Base-by-base conservation (phyloP, 2,329 filamentous ascomycete genomes). In the Aureobasidium mangrovei region DNA sequence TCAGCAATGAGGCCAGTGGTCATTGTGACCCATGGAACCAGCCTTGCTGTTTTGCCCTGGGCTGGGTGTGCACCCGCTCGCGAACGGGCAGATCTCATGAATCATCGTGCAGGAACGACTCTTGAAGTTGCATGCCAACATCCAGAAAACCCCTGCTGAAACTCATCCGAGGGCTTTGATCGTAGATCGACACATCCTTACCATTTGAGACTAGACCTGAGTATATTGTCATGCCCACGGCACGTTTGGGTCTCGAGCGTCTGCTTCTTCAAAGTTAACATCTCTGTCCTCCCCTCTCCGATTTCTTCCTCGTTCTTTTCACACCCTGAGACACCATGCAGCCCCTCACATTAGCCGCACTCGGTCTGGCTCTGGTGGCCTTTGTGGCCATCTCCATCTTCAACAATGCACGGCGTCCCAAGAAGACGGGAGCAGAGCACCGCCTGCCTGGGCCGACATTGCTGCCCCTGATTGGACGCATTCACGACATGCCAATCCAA, bases 401-500 rank as follows among this genome's bases (percentile, higher is more conserved):
- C 48, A 66, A 68, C 51, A 65, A 67, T 51, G 40, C 61, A 62
- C 59, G 56, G 60, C 55, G 64, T 63, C 60, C 68, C 70, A 64
- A 70, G 55, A 61, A 63, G 54, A 64, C 63, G 56, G 56, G 61
- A n/a, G 64, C 59, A 24, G 64, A 66, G 48, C 62, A 64, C 45
- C 67, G 67, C 18, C 57, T 70, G 28, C 72, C 72, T 35, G 73
- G 73, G 9, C 73, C 73, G 18, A 61, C 63, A 7, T 60, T 72
- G 42, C 53, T 69, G 3, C 67, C 67, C 35, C 67, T 60, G 56
- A 57, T 70, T 43, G 67, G 67, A 41, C 65, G 67, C 2, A 67
- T 76, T 53, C 74, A 76, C 57, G 74, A 77, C 56, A 64, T 77
- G 8, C 74, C 74, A 2, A 74, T 75, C 59, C 58, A 74, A 36